A percentile compares a stretch with the other conserved stretches of the same genome.
These are phyloP conservation scores for Pelargonium exstipulatum DNA, from an alignment of 441 rosid genomes.

Conservation along the genomic window DNA sequence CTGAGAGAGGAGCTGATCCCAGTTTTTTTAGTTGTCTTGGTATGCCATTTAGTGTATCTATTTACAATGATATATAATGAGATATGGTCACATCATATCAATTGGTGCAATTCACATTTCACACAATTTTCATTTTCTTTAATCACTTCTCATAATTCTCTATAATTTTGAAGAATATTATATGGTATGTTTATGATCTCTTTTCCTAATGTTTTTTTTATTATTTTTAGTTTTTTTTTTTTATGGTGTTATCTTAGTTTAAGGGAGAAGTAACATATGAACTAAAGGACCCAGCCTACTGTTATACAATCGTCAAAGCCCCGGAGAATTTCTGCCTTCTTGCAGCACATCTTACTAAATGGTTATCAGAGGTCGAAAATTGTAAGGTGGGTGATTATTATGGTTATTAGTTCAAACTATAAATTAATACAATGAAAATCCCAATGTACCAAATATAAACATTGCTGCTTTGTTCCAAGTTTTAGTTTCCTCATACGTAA, in stretches of 20 bases:
- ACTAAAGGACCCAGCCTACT: slow-evolving; percentile 72
- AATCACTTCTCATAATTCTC: background rate
- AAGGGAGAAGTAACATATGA: slow-evolving; percentile 84
- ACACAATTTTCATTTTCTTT: background rate
- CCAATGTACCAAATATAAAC: background rate
- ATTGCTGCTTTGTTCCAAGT: background rate
- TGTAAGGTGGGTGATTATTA: slow-evolving; percentile 55
- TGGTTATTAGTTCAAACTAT: slow-evolving; percentile 11
- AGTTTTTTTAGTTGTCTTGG: background rate
- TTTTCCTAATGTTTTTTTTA: slow-evolving; percentile 21
- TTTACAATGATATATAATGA: too few relatives aligned
- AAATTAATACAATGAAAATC: background rate
- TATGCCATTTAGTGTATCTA: too few relatives aligned
- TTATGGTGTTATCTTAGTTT: slow-evolving; percentile 38
- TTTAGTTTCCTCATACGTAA: background rate
- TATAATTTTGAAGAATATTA: background rate
- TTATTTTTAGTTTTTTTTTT: background rate
- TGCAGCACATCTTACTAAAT: slow-evolving; percentile 58
- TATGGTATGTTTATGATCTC: slow-evolving; percentile 5
- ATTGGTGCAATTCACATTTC: background rate
- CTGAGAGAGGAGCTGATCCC: background rate
- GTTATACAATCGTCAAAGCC: slow-evolving; percentile 48
- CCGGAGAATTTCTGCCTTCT: slow-evolving; percentile 63
- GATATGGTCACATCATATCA: too few relatives aligned
- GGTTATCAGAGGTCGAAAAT: slow-evolving; percentile 73